phyloP scores from a whole-genome alignment of 768 basidiomycete genomes.

The Suillus placidus region DNA sequence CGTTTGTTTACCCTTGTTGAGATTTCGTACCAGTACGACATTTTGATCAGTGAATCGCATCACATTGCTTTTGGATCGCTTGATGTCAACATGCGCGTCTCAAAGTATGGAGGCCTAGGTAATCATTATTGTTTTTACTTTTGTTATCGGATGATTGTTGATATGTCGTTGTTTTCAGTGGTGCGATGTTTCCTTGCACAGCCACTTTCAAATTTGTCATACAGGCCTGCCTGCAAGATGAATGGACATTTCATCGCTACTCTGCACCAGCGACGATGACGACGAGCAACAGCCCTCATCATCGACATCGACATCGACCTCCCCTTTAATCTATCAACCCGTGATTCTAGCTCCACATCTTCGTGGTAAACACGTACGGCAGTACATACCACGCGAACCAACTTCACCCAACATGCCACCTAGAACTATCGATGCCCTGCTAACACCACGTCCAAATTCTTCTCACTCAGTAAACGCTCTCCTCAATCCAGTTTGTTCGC shows the following conservation, averaged over 20 bases:
- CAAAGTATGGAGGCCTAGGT: too few relatives aligned
- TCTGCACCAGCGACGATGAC: slow-evolving; percentile 54
- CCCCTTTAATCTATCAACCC: slow-evolving; percentile 19
- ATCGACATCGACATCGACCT: slow-evolving; percentile 10
- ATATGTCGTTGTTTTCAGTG: too few relatives aligned
- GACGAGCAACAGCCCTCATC: slow-evolving; percentile 8
- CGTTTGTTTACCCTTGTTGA: too few relatives aligned
- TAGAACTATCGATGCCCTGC: slow-evolving; percentile 21
- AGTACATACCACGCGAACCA: slow-evolving; percentile 4
- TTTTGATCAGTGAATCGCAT: too few relatives aligned
- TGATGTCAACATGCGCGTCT: too few relatives aligned
- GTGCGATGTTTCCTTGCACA: too few relatives aligned
- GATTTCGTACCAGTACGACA: too few relatives aligned
- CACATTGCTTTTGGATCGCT: too few relatives aligned
- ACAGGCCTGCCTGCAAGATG: slow-evolving; percentile 70
- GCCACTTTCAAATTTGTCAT: too few relatives aligned
- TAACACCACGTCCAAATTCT: slow-evolving; percentile 17
- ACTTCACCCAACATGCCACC: slow-evolving; percentile 1
- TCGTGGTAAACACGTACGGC: slow-evolving; percentile 16
- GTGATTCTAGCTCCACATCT: slow-evolving; percentile 38
- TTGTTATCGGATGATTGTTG: too few relatives aligned
- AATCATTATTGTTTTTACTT: too few relatives aligned
- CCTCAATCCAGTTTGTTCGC: slow-evolving; percentile 7
- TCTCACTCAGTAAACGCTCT: slow-evolving; percentile 16
- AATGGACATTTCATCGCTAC: slow-evolving; percentile 75